Evolutionary conservation across 1,139 yeast genomes (phyloP), one percentile per base, ranked within the genome.

Genomic region (Kodamaea suecica): DNA sequence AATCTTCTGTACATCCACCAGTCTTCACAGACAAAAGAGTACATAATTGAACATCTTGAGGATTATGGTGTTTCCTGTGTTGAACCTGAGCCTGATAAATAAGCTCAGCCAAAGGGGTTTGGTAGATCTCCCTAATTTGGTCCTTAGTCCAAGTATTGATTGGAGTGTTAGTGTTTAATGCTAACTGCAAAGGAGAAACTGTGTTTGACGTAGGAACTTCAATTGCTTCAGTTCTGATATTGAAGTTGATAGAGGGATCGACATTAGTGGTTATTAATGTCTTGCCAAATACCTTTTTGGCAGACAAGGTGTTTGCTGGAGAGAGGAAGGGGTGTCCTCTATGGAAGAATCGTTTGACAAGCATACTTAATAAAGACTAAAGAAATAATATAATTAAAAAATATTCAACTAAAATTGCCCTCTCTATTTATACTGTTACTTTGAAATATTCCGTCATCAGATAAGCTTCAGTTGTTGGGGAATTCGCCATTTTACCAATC

Each of bases 1-100:
- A 84, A 51, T 84, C 90, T 49, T 84, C 94, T 2, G 86, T 70
- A 50, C 94, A 84, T 1, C 94, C 94, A 32, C 94, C 94, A 1
- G 84, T 74, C 49, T 84, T 84, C 53, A 84, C 82, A 38, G 80
- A 80, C 59, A 83, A 70, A 40, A 84, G 66, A 2, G 92, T 82
- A 57, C 95, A 84, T 33, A 84, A 66, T 55, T 84, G 95, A 17
- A 84, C 80, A 51, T 82, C 80, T 1, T 67, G 52, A 1, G 90
- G 87, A 46, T 83, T 76, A 51, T 84, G 88, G 57, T 70, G 75
- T 40, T 64, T 68, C 31, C 88, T 63, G 52, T 84, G 92, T 40
- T 81, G 83, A 5, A 74, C 44, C 46, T 81, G 87, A 0, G 92
- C 80, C 30, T 69, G 65, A 53, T 68, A 73, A 4, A 79, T 69